Conservation (phyloP, 208 protist genomes). For the Wallacemonas collosoma region DNA sequence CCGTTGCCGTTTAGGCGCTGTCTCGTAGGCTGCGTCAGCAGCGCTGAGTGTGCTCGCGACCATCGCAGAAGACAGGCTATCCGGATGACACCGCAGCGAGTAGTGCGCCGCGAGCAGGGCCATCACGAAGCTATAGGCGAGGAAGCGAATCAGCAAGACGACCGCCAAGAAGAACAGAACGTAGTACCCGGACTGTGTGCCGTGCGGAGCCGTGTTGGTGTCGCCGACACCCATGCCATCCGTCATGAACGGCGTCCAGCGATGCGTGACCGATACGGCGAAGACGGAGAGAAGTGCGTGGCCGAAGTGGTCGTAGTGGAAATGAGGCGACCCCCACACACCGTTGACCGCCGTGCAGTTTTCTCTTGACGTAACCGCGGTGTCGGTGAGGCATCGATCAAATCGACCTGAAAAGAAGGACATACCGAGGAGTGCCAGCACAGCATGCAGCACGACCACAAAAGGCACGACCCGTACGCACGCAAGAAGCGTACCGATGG, state of each 20-base stretch:
- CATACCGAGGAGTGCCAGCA: conserved; percentile 51
- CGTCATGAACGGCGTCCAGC: conserved; percentile 65
- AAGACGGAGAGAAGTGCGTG: conserved; percentile 61
- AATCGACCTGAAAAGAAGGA: conserved; percentile 56
- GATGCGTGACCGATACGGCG: conserved; percentile 33
- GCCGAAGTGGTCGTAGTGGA: conserved; percentile 65
- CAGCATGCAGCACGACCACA: conserved; percentile 35
- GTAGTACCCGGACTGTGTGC: conserved; percentile 39
- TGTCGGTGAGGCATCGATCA: conserved; percentile 42
- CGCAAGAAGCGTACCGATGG: conserved; percentile 27
- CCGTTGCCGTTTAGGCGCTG: not conserved
- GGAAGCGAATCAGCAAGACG: conserved; percentile 44
- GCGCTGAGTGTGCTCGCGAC: not conserved
- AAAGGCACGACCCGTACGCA: conserved; percentile 26
- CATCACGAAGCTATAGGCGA: conserved; percentile 30
- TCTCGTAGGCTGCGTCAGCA: not conserved
- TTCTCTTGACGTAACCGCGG: not conserved
- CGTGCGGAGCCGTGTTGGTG: conserved; percentile 1
- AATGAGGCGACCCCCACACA: conserved; percentile 23
- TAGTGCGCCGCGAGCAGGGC: conserved; percentile 27
- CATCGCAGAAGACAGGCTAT: no score
- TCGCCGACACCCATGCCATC: conserved; percentile 37
- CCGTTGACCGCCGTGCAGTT: conserved; percentile 26
- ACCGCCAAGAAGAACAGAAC: conserved; percentile 35
- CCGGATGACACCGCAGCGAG: not conserved